Conservation (phyloP, 129 eudicot species). For the Chrysanthemum seticuspe region DNA sequence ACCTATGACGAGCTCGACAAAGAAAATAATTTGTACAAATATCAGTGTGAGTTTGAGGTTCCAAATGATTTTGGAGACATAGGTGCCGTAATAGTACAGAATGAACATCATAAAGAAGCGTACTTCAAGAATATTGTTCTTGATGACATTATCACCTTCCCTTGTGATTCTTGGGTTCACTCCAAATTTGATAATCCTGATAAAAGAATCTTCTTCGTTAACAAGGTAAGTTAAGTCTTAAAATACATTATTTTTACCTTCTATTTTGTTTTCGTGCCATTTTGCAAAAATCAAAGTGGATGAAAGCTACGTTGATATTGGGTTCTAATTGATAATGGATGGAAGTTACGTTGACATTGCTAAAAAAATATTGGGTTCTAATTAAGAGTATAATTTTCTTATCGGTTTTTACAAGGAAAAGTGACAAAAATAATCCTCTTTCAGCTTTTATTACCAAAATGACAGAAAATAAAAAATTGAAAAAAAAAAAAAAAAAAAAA, state of each 20-base stretch:
- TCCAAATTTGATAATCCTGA: conserved; percentile 44
- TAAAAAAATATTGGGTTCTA: too few species aligned
- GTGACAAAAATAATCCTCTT: too few species aligned
- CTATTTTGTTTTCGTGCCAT: not conserved
- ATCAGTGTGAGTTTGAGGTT: conserved; percentile 31
- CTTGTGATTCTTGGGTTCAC: conserved; percentile 64
- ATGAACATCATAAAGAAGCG: conserved; percentile 51
- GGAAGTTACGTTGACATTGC: too few species aligned
- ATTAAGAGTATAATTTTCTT: too few species aligned
- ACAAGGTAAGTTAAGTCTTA: conserved; percentile 37
- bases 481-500: too few species aligned
- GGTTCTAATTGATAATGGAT: too few species aligned
- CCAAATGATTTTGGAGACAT: conserved; percentile 51
- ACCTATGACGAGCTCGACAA: conserved; percentile 6
- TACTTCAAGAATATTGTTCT: conserved; percentile 40
- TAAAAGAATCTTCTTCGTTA: conserved; percentile 50
- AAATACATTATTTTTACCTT: not conserved
- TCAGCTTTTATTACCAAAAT: too few species aligned
- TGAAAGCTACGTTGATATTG: not conserved
- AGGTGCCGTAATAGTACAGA: conserved; percentile 57
- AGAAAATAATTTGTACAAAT: conserved; percentile 15
- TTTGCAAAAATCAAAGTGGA: not conserved
- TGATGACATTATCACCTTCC: conserved; percentile 20
- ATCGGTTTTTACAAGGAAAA: too few species aligned
- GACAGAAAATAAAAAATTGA: too few species aligned